Evolutionary conservation across 495 filamentous ascomycete species (phyloP).

Genomic region (Lophium mytilinum): DNA sequence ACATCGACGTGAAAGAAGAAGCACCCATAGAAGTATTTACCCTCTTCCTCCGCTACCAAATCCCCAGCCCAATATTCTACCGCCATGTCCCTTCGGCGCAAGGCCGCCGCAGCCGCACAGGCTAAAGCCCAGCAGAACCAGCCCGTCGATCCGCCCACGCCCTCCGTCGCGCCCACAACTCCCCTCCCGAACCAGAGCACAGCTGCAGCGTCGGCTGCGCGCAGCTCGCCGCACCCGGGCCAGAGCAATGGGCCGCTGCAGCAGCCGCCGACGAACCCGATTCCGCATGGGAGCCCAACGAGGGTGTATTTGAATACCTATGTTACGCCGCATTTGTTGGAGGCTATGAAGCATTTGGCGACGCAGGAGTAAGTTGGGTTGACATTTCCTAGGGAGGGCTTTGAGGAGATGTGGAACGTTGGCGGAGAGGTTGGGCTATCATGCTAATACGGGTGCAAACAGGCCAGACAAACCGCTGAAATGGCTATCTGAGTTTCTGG

Average conservation of each 20-base stretch:
- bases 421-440: not conserved
- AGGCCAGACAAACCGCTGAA: constrained; percentile 79
- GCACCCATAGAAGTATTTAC: not conserved
- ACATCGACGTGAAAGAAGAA: constrained; percentile 12
- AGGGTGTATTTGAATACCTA: constrained; percentile 85
- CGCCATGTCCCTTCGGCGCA: not conserved
- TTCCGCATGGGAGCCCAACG: constrained; percentile 71
- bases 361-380: constrained; percentile 64
- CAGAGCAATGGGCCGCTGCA: constrained; percentile 26
- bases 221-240: constrained; percentile 29
- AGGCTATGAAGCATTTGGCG: constrained; percentile 86
- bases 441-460: not conserved
- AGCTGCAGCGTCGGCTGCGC: not conserved
- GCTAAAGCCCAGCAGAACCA: not conserved
- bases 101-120: too few relatives aligned
- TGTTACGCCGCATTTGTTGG: constrained; percentile 73
- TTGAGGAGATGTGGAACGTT: not conserved
- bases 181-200: constrained; percentile 10
- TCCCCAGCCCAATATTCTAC: not conserved
- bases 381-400: not conserved
- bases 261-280: constrained; percentile 32
- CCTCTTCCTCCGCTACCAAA: not conserved
- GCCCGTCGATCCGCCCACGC: constrained; percentile 1
- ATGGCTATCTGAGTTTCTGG: constrained; percentile 76
- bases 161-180: not conserved